Evolutionary conservation across 179 eudicot genomes (phyloP), one percentile per base, ranked within the genome.

Genomic region (Corrigiola litoralis): DNA sequence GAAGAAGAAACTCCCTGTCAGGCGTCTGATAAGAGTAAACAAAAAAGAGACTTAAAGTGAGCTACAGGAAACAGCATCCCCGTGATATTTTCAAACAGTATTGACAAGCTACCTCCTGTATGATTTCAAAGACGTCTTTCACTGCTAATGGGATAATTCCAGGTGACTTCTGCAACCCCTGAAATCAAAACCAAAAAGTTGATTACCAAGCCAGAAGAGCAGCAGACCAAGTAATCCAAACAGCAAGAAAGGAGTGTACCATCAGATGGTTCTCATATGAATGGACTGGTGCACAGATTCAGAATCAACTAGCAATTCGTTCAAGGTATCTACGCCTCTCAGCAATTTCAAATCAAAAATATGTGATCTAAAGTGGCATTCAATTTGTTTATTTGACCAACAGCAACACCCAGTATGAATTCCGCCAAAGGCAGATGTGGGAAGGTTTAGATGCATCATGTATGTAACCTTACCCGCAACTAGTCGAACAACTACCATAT

Each of bases 141-240:
- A 88, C 78, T 34, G 95, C 95, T 65, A 84, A 58, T 4, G 95
- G 91, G 41, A 88, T 88, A 52, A 88, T 70, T 57, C 95, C 95
- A 63, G 95, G 95, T 40, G 89, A 85, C 71, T 72, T 83, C 70
- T 88, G 95, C 51, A 80, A 81, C 52, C 95, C 95, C 95, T 88
- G 75, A 21, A 65, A 61, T 34, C 25, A 63, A 34, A 63, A 63
- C 6, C 40, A 71, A 23, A 18, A 29, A 18, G 18, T 61, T 64
- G 48, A 52, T 55, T 18, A 41, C 51, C 21, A 16, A 0, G 42
- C 20, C 52, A 28, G 12, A 36, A 58, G 25, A 18, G 25, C 27
- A 38, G 44, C 48, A 14, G 25, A 59, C 9, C 36, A 38, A 32
- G 47, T 6, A 3, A 44, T 45, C 14, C 24, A 28, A 20, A 42